Percentiles rank a stretch among this genome's conserved stretches.
These are phyloP conservation scores for Medicago ruthenica DNA, from an alignment of 306 rosid genomes.

Conservation along the genomic window DNA sequence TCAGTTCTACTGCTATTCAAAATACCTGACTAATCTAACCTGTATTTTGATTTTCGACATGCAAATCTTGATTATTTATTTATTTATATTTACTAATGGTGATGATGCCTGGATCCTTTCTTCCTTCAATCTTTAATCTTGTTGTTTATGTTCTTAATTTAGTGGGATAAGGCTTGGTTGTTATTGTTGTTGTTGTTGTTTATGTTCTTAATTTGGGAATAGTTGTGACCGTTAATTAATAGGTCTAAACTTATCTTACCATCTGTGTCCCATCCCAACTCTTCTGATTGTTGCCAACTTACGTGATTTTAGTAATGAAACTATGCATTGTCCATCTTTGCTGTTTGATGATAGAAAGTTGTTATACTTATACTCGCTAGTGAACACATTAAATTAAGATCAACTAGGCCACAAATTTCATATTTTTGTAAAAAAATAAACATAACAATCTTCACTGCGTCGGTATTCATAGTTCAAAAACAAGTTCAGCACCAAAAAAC, in stretches of 20 bases:
- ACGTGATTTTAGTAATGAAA: not conserved
- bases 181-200: too few relatives aligned
- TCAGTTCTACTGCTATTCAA: not conserved
- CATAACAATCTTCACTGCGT: not conserved
- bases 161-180: too few relatives aligned
- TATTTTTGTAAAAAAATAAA: not conserved
- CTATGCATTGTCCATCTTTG: not conserved
- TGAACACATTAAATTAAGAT: not conserved
- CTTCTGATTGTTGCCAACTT: too few relatives aligned
- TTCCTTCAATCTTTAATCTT: not conserved
- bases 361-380: not conserved
- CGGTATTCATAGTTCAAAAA: too few relatives aligned
- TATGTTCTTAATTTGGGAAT: not conserved
- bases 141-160: too few relatives aligned
- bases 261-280: not conserved
- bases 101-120: too few relatives aligned
- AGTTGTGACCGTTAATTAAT: not conserved
- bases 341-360: not conserved
- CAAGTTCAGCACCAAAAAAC: too few relatives aligned
- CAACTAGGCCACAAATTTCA: not conserved
- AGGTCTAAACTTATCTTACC: not conserved
- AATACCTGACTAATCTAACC: not conserved
- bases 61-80: too few relatives aligned
- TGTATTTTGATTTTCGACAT: too few relatives aligned
- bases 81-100: too few relatives aligned